Evolutionary conservation across 2,329 filamentous ascomycete species (phyloP).

Genomic region (Xylaria sp.): DNA sequence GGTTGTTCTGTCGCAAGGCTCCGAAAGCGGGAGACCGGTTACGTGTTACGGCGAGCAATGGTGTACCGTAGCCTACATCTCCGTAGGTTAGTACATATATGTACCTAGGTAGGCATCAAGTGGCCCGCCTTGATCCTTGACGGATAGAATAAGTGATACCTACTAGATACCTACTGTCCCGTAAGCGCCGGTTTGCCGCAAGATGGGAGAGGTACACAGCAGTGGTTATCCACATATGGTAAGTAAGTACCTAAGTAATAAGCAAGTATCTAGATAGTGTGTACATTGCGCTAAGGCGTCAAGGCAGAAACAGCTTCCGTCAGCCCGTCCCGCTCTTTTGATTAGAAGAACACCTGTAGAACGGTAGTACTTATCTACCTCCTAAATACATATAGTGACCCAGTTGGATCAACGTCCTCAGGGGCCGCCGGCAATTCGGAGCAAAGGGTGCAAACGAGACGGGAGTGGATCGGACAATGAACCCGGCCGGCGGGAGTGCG

Average conservation of each 20-base stretch:
- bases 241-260: too few relatives aligned
- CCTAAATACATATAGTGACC: too few relatives aligned
- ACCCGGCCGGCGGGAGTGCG: too few relatives aligned
- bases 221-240: neutral
- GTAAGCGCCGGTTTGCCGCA: conserved; percentile 17
- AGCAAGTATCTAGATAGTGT: neutral
- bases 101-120: neutral
- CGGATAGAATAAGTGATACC: neutral
- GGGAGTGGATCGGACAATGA: conserved; percentile 8
- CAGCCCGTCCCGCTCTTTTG: conserved; percentile 18
- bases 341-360: neutral
- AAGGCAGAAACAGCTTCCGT: conserved; percentile 33
- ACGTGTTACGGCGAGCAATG: neutral
- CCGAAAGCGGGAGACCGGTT: conserved; percentile 48
- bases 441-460: conserved; percentile 3
- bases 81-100: neutral
- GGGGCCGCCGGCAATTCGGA: conserved; percentile 26
- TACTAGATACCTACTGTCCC: neutral
- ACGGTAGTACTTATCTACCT: too few relatives aligned
- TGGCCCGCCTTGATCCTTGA: neutral
- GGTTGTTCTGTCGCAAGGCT: conserved; percentile 48
- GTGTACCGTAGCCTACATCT: neutral
- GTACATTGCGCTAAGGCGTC: conserved; percentile 6
- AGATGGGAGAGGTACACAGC: conserved; percentile 1
- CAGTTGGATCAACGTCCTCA: conserved; percentile 11